Base-by-base conservation (phyloP, 192 early-diverging fungal species). In the Coemansia sp. region DNA sequence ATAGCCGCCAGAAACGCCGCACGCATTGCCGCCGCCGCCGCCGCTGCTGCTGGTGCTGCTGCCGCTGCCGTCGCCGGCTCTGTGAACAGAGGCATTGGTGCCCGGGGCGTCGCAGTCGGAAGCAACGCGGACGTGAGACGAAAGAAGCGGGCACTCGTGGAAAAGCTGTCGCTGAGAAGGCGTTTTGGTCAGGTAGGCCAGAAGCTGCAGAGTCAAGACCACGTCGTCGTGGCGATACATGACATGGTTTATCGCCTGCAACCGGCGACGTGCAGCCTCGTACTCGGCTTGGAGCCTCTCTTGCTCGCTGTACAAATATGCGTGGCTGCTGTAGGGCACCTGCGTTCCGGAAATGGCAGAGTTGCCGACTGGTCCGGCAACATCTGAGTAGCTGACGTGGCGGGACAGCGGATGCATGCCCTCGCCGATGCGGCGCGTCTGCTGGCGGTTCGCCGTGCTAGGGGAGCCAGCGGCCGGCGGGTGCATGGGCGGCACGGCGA, bases 171-270 rank as follows among this genome's bases (percentile, higher is more conserved):
- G 87, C 58, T 94, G 82, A 7, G 88, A 83, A 23, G 90, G 88
- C 70, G 94, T 94, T 71, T 97, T 97, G 54, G 87, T 90, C 10
- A 97, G 85, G 61, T 93, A 93, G 29, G 91, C 92, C 11, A 94
- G 82, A 14, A 97, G 79, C 75, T 95, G 93, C 58, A 91, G 79
- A 4, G 91, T 86, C 42, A 92, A 82, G 28, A 92, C 73, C 28
- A 94, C 87, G 52, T 96, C 91, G 60, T 93, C 90, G 56, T 87
- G 85, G 60, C 89, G 88, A 60, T 86, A 87, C 60, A 93, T 82
- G 50, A 88, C 78, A 58, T 88, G 79, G 19, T 66, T 64, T 45
- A 79, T 66, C 19, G 71, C 51, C 54, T 78, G 62, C 63, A 74
- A 54, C 18, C 68, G 69, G 14, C 67, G 72, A 19, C 61, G 71